Percentiles rank a stretch among this genome's conserved stretches.
phyloP scores from a whole-genome alignment of 306 rosid genomes.

The Inga oerstediana region DNA sequence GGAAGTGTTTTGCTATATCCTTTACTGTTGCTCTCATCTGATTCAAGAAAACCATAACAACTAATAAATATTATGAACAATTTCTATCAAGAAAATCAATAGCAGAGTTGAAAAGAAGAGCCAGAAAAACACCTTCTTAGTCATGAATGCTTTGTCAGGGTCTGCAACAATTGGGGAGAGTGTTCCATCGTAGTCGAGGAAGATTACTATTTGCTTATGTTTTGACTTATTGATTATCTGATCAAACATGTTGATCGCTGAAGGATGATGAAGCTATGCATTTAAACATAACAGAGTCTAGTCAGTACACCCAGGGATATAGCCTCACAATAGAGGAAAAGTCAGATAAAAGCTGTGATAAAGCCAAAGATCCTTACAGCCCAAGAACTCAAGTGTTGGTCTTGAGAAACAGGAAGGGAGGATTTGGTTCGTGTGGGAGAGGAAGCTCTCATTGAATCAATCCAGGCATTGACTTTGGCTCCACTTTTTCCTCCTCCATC shows the following conservation, averaged over 20 bases:
- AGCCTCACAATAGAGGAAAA: not conserved
- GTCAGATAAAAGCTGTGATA: not conserved
- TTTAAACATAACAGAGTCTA: not conserved
- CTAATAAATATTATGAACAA: not conserved
- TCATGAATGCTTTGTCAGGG: constrained; percentile 90
- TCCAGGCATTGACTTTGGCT: constrained; percentile 54
- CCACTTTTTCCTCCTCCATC: constrained; percentile 42
- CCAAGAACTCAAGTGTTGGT: constrained; percentile 50
- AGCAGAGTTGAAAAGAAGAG: not conserved
- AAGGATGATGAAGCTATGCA: constrained; percentile 70
- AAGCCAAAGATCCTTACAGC: constrained; percentile 45
- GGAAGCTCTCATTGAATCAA: constrained; percentile 89
- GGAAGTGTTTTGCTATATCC: constrained; percentile 66
- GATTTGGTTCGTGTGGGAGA: constrained; percentile 67
- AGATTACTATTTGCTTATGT: constrained; percentile 73
- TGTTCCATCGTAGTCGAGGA: constrained; percentile 95
- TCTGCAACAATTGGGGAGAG: constrained; percentile 95
- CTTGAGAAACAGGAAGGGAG: constrained; percentile 27
- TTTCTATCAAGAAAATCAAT: not conserved
- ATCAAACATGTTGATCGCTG: constrained; percentile 71
- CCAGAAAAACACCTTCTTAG: constrained; percentile 55
- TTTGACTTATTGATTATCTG: constrained; percentile 55
- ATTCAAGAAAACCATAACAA: constrained; percentile 12
- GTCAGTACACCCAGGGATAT: not conserved
- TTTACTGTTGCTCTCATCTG: constrained; percentile 86